A percentile compares a stretch with the other conserved stretches of the same genome.
Evolutionary conservation across 495 filamentous ascomycete genomes (phyloP).

Genomic region (Jackrogersella minutella): DNA sequence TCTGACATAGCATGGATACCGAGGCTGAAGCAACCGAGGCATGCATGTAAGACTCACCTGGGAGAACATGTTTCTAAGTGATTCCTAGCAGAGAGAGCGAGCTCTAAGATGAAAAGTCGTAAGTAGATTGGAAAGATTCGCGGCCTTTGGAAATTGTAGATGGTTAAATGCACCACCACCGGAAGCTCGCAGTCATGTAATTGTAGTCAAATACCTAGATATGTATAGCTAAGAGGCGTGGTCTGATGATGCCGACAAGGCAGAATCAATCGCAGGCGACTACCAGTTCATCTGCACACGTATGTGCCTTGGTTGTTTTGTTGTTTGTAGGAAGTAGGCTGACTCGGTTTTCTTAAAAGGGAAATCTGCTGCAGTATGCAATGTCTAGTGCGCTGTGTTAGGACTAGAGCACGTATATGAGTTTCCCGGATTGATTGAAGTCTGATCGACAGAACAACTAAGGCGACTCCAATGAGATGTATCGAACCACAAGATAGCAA

Average conservation of each 20-base stretch:
- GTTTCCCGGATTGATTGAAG: conserved; percentile 1
- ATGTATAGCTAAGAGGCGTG: conserved; percentile 12
- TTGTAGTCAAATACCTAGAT: neutral
- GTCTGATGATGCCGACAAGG: conserved; percentile 14
- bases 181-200: neutral
- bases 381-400: neutral
- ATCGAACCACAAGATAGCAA: neutral
- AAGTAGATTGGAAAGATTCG: conserved; percentile 4
- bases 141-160: neutral
- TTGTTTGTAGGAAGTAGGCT: conserved; percentile 6
- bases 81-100: neutral
- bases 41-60: conserved; percentile 44
- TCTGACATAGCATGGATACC: neutral
- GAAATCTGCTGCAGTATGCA: conserved; percentile 19
- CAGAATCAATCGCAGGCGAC: conserved; percentile 6
- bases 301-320: too few species aligned
- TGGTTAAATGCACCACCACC: neutral
- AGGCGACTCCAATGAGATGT: neutral
- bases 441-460: conserved; percentile 7
- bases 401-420: neutral
- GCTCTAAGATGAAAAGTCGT: conserved; percentile 17
- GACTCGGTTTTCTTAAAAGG: conserved; percentile 19
- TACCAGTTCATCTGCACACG: neutral
- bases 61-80: conserved; percentile 49
- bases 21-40: neutral